Evolutionary conservation across 116 monocot genomes (phyloP).

Genomic region (Thalassia testudinum): DNA sequence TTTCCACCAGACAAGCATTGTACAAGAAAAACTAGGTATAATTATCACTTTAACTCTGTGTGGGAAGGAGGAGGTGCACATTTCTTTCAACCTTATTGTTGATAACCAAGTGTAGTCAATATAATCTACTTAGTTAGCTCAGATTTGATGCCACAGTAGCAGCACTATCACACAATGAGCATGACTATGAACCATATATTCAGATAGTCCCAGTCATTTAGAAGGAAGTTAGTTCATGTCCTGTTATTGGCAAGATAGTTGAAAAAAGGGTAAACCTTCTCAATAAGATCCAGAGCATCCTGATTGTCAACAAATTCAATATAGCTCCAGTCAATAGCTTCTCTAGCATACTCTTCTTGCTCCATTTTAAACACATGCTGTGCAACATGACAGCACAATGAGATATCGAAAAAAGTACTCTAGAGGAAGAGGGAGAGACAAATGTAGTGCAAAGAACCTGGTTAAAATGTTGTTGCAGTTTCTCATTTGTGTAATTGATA

Average conservation of each 20-base stretch:
- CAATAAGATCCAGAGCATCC: conserved; percentile 68
- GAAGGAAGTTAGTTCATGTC: no score
- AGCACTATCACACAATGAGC: no score
- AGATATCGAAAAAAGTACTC: neutral
- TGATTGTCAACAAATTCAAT: conserved; percentile 83
- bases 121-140: no score
- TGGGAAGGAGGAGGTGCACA: no score
- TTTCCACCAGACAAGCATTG: no score
- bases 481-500: conserved; percentile 71
- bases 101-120: no score
- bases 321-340: conserved; percentile 77
- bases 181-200: no score
- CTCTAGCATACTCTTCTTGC: conserved; percentile 57
- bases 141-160: no score
- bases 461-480: conserved; percentile 80
- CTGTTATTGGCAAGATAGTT: neutral
- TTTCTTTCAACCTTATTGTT: no score
- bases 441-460: conserved; percentile 24
- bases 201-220: no score
- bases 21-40: no score
- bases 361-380: conserved; percentile 81
- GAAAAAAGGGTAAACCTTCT: conserved; percentile 39
- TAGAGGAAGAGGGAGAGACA: neutral
- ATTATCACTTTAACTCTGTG: no score
- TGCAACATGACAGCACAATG: neutral